A percentile compares a stretch with the other conserved stretches of the same genome.
phyloP scores from a whole-genome alignment of 306 rosid genomes.

The Dryas octopetala region DNA sequence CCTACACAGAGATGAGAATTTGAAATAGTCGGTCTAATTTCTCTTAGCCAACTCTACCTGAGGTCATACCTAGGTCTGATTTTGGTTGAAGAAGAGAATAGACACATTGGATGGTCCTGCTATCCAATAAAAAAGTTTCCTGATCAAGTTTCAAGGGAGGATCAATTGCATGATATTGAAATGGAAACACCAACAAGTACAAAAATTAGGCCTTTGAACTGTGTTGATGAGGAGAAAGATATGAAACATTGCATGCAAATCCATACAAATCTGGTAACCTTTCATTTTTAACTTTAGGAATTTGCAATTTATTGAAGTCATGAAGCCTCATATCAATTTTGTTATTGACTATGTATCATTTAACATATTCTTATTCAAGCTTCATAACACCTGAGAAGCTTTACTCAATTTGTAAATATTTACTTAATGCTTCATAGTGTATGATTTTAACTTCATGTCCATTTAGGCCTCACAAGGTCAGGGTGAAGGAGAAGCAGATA shows the following conservation, averaged over 20 bases:
- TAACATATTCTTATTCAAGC: neutral
- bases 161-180: slow-evolving; percentile 5
- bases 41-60: neutral
- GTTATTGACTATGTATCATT: neutral
- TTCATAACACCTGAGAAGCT: neutral
- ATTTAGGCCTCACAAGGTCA: slow-evolving; percentile 14
- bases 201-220: slow-evolving; percentile 1
- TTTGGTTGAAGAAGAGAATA: slow-evolving; percentile 9
- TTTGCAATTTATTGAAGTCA: slow-evolving; percentile 1
- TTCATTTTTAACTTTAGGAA: neutral
- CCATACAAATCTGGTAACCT: slow-evolving; percentile 10
- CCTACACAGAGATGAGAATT: slow-evolving; percentile 13
- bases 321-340: neutral
- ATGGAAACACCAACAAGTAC: neutral
- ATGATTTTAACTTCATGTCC: neutral
- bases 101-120: neutral
- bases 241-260: neutral
- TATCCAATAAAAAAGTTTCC: neutral
- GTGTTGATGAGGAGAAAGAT: slow-evolving; percentile 15
- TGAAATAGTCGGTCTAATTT: slow-evolving; percentile 6
- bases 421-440: neutral
- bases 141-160: neutral
- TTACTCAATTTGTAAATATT: neutral
- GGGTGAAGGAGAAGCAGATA: slow-evolving; percentile 15
- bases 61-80: neutral